Evolutionary conservation across 768 basidiomycete genomes (phyloP), one percentile per base, ranked within the genome.

Genomic region (Sistotremastrum niveocremeum): DNA sequence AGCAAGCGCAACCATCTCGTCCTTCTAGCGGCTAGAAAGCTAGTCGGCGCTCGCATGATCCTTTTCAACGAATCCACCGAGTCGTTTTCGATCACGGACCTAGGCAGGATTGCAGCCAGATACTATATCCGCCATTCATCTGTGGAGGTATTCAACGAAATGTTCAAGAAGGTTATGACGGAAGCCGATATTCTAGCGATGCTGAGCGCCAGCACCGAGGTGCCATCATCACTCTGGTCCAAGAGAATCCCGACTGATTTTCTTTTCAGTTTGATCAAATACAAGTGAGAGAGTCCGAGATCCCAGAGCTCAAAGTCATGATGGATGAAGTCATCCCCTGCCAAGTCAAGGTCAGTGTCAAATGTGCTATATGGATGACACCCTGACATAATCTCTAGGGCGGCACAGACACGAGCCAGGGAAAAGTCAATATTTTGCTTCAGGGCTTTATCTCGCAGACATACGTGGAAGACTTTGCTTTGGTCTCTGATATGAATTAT

Each of bases 41-140:
- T 99, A 2, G 70, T 77, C 28, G 67, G 74, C 31, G 70, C 78
- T 8, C 70, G 74, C 37, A 99, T 99, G 95, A 81, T 97, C 44
- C 68, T 74, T 39, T 85, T 80, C 55, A 80, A 90, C 55, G 59
- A 65, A 34, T 59, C 59, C 1, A 71, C 66, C 4, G 77, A 74
- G 8, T 63, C 71, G 2, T 80, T 95, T 47, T 65, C 71, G 2
- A 77, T 82, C 52, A 88, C 84, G n/a, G 93, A 95, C 52, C 63
- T 94, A 2, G 95, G 95, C n/a, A 70, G 90, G 52, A 93, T 98
- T 54, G 91, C 95, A 0, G 89, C 94, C 4, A 93, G 85, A 62
- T 99, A 95, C 62, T 99, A 98, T 62, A 84, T 99, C 57, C 77
- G 84, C 12, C 66, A 88, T 59, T 65, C 75, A 39, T 90, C 87